phyloP scores from a whole-genome alignment of 208 protist genomes.

The Trypanosoma vivax region DNA sequence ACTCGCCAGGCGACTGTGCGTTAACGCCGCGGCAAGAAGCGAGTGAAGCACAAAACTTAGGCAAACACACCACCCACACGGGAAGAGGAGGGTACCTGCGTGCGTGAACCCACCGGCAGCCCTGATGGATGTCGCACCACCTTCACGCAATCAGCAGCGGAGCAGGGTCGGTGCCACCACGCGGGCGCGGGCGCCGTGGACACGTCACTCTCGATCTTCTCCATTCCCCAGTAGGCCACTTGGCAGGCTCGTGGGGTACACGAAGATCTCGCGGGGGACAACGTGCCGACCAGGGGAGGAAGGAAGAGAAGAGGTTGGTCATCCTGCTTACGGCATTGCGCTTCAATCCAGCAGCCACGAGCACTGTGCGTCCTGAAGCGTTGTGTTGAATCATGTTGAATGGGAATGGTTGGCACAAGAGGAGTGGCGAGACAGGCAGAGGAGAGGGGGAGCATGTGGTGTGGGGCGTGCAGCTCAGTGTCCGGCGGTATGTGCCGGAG shows the following conservation, averaged over 20 bases:
- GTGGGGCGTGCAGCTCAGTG: neutral
- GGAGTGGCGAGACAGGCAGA: neutral
- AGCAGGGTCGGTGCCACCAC: slow-evolving; percentile 15
- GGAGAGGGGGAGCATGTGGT: neutral
- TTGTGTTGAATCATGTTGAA: slow-evolving; percentile 15
- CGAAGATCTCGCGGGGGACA: neutral
- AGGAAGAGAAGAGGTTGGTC: slow-evolving; percentile 4
- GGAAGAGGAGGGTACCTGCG: neutral
- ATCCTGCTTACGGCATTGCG: slow-evolving; percentile 47
- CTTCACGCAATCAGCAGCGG: slow-evolving; percentile 7
- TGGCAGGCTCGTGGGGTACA: slow-evolving; percentile 22
- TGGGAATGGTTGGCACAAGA: neutral
- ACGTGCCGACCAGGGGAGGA: no score
- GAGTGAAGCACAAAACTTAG: slow-evolving; percentile 18
- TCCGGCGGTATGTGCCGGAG: slow-evolving; percentile 8
- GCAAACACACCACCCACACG: slow-evolving; percentile 18
- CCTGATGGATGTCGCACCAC: slow-evolving; percentile 24
- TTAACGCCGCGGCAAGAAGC: slow-evolving; percentile 22
- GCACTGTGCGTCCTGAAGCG: slow-evolving; percentile 27
- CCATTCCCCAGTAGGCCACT: slow-evolving; percentile 29
- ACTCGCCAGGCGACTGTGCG: slow-evolving; percentile 17
- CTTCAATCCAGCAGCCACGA: slow-evolving; percentile 33
- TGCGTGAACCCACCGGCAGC: slow-evolving; percentile 8
- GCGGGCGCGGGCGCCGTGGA: neutral
- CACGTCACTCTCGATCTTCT: slow-evolving; percentile 22